phyloP scores from a whole-genome alignment of 768 basidiomycete genomes.

The Boletus vermiculosoides region DNA sequence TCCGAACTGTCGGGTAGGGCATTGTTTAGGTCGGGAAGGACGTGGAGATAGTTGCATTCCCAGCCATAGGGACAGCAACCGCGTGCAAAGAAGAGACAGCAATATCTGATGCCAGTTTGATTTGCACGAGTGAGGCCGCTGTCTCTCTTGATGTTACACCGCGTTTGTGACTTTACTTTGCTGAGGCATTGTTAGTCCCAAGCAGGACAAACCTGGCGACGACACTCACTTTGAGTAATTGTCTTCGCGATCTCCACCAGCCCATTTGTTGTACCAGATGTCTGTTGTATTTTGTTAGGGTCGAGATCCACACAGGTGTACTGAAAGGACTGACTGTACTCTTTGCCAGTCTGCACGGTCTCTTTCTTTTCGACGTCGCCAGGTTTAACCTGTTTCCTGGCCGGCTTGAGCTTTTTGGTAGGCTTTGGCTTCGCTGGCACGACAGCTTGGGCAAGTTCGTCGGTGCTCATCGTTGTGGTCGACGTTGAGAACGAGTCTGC shows the following conservation, averaged over 20 bases:
- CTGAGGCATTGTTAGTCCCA: constrained; percentile 37
- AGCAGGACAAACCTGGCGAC: neutral
- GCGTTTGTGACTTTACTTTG: constrained; percentile 91
- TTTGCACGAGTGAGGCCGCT: constrained; percentile 94
- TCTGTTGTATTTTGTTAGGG: constrained; percentile 44
- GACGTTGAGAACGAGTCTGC: neutral
- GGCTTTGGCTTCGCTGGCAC: constrained; percentile 26
- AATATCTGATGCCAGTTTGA: constrained; percentile 88
- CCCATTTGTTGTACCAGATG: constrained; percentile 99
- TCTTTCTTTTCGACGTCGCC: constrained; percentile 90
- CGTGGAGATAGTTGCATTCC: constrained; percentile 97
- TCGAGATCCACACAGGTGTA: neutral
- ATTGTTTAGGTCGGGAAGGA: constrained; percentile 68
- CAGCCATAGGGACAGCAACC: constrained; percentile 98
- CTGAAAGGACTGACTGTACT: constrained; percentile 72
- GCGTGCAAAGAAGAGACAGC: constrained; percentile 91
- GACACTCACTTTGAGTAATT: constrained; percentile 84
- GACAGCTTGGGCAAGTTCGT: constrained; percentile 22
- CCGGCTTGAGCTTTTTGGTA: constrained; percentile 78
- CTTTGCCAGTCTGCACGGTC: constrained; percentile 88
- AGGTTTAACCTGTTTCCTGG: constrained; percentile 89
- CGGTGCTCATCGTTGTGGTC: constrained; percentile 32
- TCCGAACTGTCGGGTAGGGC: constrained; percentile 87
- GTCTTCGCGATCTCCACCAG: constrained; percentile 98
- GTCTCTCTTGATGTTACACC: constrained; percentile 86